A percentile compares a stretch with the other conserved stretches of the same genome.
Conservation (phyloP, 2,329 filamentous ascomycete genomes). For the Triangularia verruculosa region DNA sequence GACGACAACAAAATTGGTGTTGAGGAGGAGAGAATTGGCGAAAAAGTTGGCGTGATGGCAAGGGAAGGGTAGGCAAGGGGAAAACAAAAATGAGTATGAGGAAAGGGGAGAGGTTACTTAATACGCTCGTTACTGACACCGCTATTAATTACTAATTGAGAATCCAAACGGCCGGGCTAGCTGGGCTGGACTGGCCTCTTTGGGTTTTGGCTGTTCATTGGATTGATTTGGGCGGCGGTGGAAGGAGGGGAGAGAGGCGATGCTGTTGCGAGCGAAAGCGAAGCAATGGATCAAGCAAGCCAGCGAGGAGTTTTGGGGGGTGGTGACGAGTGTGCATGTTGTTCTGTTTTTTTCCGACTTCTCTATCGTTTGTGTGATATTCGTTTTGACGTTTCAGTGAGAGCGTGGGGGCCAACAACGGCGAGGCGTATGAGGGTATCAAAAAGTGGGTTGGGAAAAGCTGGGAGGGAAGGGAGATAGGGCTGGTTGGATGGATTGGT, state of each 20-base stretch:
- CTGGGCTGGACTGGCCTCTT: neutral
- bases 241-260: neutral
- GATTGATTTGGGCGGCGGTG: neutral
- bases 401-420: too few relatives aligned
- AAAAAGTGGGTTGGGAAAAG: too few relatives aligned
- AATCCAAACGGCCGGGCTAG: neutral
- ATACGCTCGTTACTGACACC: neutral
- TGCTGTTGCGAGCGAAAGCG: neutral
- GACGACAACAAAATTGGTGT: neutral
- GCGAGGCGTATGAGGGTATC: too few relatives aligned
- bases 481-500: too few relatives aligned
- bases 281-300: neutral
- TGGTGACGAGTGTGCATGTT: neutral
- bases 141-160: slow-evolving; percentile 7
- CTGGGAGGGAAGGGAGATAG: too few relatives aligned
- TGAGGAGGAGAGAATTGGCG: neutral
- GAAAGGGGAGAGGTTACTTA: neutral
- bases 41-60: neutral
- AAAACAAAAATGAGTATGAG: neutral
- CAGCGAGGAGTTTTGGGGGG: neutral
- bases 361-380: too few relatives aligned
- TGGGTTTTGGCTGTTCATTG: neutral
- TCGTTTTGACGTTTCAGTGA: too few relatives aligned
- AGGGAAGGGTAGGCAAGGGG: neutral
- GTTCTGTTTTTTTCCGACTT: neutral